Evolutionary conservation across 129 eudicot species (phyloP), one percentile per base, ranked within the genome.

Genomic region (Sambucus nigra): DNA sequence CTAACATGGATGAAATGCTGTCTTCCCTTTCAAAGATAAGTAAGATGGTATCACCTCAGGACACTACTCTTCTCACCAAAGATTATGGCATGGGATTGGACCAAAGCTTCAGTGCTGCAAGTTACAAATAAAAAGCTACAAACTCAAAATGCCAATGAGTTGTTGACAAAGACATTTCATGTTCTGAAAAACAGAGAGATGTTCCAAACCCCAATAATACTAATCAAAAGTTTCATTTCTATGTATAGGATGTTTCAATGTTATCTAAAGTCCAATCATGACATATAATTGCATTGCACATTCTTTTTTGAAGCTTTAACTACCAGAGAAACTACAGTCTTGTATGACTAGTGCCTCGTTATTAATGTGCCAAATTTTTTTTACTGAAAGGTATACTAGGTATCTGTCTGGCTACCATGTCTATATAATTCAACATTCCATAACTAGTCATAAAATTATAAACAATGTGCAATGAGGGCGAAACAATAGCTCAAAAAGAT

Each of bases 1-100:
- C 99, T 2, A 77, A 85, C 70, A 86, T 85, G 81, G 75, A 76
- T 12, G 59, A 75, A 35, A 77, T 86, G 35, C 25, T 82, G 44
- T 71, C 94, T 51, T 74, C 74, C 45, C 94, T 91, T 33, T 55
- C 60, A 33, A 81, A 82, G 70, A 68, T 86, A 14, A 76, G 72
- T 50, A 78, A 70, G 54, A 74, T 56, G 56, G 52, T 39, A 28
- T 66, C 63, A 40, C 3, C 52, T 31, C 46, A 29, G 17, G 16
- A 22, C 40, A 27, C 12, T 8, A 12, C 14, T 14, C 17, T 28
- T 53, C 1, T 15, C 13, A 17, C 35, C 2, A 12, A 25, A 12
- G 25, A 55, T 35, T 28, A 47, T 47, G 21, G 2, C 25, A 50
- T 51, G 59, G 47, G 23, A 49, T 23, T 26, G 32, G 23, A 61